Evolutionary conservation across 2,329 filamentous ascomycete genomes (phyloP), one percentile per base, ranked within the genome.

Genomic region (Colletotrichum higginsianum): DNA sequence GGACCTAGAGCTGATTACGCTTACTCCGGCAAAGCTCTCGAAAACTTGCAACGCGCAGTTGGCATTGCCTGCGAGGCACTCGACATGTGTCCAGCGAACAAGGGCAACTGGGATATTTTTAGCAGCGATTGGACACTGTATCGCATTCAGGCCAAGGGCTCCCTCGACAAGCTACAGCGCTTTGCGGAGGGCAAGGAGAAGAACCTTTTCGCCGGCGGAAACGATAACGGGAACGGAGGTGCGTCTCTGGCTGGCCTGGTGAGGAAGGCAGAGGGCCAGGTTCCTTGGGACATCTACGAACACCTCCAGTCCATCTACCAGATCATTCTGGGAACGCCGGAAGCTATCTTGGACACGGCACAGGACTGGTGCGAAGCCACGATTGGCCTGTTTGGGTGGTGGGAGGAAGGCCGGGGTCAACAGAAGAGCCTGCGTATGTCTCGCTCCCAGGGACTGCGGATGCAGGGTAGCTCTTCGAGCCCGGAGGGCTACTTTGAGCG

Each of bases 311-410:
- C 90, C 15, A 83, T 98, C 7, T 98, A 98, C 79, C 91, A 92
- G 44, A 92, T 97, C 72, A 84, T 97, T 2, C 87, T 96, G 5
- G 95, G 96, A 46, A 90, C 93, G 74, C 87, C 90, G 12, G 89
- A 92, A 46, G 91, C 94, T 23, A 94, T 98, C 63, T 85, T 97
- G 72, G 89, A 91, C 57, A 90, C 91, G 55, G 90, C 95, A 1
- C 91, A 96, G 77, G 95, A 98, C 81, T 98, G 96, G 96, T 91
- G 96, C 62, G 96, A 98, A 83, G 95, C 94, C 0, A 93, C 92
- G 0, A 84, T 98, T 71, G 93, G 92, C 2, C 84, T 98, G 61
- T 91, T 95, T 42, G 91, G 93, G 7, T 98, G 96, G 96, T 98
- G 95, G 95, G 92, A 97, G 78, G 94, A 96, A 72, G 89, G 89